Conservation (phyloP, 2,329 filamentous ascomycete species). For the Aspergillus brunneoviolaceus region DNA sequence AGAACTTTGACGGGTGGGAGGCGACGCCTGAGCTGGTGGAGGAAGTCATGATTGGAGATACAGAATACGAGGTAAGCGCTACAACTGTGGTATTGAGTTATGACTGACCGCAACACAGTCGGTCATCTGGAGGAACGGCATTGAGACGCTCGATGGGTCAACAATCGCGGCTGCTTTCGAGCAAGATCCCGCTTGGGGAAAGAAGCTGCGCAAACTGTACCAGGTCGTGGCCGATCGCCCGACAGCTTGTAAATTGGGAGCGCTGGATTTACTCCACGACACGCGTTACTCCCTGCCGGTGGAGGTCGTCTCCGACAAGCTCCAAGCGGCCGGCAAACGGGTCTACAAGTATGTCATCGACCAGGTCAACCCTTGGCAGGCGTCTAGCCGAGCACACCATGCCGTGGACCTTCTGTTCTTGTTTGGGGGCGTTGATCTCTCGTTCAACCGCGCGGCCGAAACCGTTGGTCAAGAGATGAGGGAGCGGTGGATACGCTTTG, state of each 20-base stretch:
- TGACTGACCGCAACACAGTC: constrained; percentile 33
- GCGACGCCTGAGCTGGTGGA: constrained; percentile 32
- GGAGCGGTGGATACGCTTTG: constrained; percentile 43
- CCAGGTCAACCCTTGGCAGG: constrained; percentile 50
- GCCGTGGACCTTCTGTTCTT: constrained; percentile 50
- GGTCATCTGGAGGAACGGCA: constrained; percentile 47
- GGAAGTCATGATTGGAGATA: constrained; percentile 45
- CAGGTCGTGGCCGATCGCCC: constrained; percentile 42
- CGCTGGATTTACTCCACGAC: constrained; percentile 38
- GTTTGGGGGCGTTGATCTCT: constrained; percentile 44
- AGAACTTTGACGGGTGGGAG: constrained; percentile 40
- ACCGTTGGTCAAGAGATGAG: constrained; percentile 39
- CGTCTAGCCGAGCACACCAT: constrained; percentile 48
- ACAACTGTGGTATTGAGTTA: background rate
- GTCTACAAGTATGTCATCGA: constrained; percentile 47
- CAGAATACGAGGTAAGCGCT: constrained; percentile 43
- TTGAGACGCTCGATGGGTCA: constrained; percentile 37
- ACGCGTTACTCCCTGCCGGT: constrained; percentile 32
- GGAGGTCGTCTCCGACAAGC: constrained; percentile 30
- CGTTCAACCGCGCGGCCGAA: constrained; percentile 35
- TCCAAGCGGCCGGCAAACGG: constrained; percentile 23
- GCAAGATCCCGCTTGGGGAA: constrained; percentile 28
- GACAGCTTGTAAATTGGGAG: constrained; percentile 43
- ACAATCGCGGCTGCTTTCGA: constrained; percentile 39
- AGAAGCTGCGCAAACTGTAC: constrained; percentile 41